Evolutionary conservation across 495 filamentous ascomycete genomes (phyloP).

Genomic region (Pyrenopolyporus hunteri): DNA sequence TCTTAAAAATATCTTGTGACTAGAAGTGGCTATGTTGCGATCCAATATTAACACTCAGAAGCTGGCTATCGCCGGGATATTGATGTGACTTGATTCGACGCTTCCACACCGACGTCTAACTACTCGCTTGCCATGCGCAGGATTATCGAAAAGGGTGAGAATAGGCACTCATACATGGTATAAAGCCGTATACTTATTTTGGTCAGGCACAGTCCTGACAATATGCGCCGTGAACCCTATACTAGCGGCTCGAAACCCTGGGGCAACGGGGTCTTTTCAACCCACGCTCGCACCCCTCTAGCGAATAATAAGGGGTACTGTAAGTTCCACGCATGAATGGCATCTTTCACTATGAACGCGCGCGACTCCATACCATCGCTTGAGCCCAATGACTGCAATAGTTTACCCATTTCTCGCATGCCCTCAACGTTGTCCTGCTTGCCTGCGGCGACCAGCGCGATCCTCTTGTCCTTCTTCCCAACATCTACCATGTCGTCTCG

Average conservation of each 20-base stretch:
- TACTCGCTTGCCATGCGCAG: too few relatives aligned
- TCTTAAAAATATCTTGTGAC: too few relatives aligned
- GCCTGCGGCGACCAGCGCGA: conserved; percentile 37
- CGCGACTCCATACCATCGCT: conserved; percentile 21
- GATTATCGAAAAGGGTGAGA: too few relatives aligned
- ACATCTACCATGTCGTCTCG: conserved; percentile 28
- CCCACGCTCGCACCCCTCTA: conserved; percentile 41
- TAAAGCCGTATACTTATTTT: too few relatives aligned
- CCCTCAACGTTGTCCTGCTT: conserved; percentile 42
- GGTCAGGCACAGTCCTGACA: too few relatives aligned
- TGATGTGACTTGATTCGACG: too few relatives aligned
- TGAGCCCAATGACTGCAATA: conserved; percentile 29
- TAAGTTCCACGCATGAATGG: conserved; percentile 47
- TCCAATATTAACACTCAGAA: too few relatives aligned
- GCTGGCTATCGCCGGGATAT: too few relatives aligned
- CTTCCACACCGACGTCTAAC: too few relatives aligned
- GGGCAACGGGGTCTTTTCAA: conserved; percentile 39
- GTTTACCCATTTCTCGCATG: conserved; percentile 33
- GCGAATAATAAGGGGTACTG: conserved; percentile 46
- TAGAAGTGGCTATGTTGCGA: too few relatives aligned
- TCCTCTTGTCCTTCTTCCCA: conserved; percentile 32
- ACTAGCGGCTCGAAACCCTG: conserved; percentile 32
- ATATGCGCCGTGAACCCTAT: too few relatives aligned
- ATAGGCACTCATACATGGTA: too few relatives aligned
- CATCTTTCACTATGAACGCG: conserved; percentile 43